These are phyloP conservation scores for Syzygium grande DNA, from an alignment of 345 rosid genomes.

Conservation along the genomic window DNA sequence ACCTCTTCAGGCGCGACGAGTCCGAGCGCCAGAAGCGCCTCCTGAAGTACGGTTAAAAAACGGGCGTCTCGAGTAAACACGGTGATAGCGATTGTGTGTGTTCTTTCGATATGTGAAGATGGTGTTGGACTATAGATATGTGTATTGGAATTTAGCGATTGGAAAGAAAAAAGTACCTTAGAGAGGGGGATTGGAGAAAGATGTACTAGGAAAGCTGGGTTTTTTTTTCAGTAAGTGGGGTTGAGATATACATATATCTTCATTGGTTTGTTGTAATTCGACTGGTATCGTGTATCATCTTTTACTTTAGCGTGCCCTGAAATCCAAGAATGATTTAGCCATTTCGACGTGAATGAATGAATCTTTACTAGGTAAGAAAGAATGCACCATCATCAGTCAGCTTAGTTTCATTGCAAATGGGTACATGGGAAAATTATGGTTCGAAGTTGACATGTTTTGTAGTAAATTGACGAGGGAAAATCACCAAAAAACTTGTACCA, in stretches of 20 bases:
- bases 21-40: constrained; percentile 16
- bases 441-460: too few relatives aligned
- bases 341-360: not conserved
- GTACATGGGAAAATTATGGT: too few relatives aligned
- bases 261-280: not conserved
- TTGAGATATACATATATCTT: not conserved
- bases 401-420: rapidly evolving
- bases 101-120: not conserved
- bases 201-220: not conserved
- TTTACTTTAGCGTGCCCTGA: not conserved
- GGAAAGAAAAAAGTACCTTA: not conserved
- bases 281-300: not conserved
- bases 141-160: not conserved
- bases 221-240: not conserved
- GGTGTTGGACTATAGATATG: not conserved
- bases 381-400: not conserved
- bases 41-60: not conserved
- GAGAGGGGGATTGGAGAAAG: not conserved
- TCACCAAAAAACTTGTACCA: too few relatives aligned
- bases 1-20: constrained; percentile 28
- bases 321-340: not conserved
- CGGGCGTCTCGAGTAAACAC: not conserved
- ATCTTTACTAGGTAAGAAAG: not conserved
- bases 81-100: not conserved
- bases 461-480: too few relatives aligned